These are phyloP conservation scores for Vitis cinerea DNA, from an alignment of 164 flowering plant species.

Conservation along the genomic window DNA sequence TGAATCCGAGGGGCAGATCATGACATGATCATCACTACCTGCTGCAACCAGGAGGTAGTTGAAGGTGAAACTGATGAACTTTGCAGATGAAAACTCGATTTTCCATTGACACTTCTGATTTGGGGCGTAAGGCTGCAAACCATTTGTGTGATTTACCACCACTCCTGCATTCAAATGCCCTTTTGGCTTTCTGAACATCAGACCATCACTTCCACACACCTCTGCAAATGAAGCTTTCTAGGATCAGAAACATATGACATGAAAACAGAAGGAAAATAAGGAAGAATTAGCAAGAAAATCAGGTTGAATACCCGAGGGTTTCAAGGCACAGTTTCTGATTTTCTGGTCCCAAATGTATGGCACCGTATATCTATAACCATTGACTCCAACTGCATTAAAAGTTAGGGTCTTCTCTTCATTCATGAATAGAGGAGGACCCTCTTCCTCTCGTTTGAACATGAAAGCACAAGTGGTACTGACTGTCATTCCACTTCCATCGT, in stretches of 20 bases:
- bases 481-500: conserved; percentile 11
- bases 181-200: not conserved
- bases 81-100: conserved; percentile 5
- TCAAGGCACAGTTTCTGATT: conserved; percentile 18
- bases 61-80: conserved; percentile 17
- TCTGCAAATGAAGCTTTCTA: not conserved
- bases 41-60: conserved; percentile 10
- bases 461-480: conserved; percentile 9
- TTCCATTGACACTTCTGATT: conserved; percentile 17
- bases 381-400: conserved; percentile 17
- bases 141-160: conserved; percentile 12
- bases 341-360: conserved; percentile 18
- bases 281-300: no score
- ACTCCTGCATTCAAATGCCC: conserved; percentile 6
- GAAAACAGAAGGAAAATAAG: no score
- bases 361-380: conserved; percentile 10
- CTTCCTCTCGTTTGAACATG: not conserved
- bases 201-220: not conserved
- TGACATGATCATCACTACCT: conserved; percentile 13
- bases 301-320: conserved; percentile 8
- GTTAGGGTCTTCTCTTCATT: conserved; percentile 6
- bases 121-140: conserved; percentile 14
- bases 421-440: conserved; percentile 2
- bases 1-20: conserved; percentile 9
- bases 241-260: no score